Base-by-base conservation (phyloP, 2,329 filamentous ascomycete genomes). In the Trichophyton benhamiae region DNA sequence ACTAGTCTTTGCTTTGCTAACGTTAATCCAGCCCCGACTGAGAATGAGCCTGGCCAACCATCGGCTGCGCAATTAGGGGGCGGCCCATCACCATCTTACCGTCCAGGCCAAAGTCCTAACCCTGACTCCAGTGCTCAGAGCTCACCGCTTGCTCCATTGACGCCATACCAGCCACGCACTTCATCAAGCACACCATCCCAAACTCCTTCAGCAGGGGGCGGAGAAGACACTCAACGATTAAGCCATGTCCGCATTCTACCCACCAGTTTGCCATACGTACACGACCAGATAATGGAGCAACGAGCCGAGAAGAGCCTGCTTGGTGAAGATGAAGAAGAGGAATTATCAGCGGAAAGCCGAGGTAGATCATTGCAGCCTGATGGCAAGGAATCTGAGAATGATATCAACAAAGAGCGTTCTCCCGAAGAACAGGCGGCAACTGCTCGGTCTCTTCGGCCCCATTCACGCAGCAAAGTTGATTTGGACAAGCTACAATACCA, bases 211-310 rank as follows among this genome's bases (percentile, higher is more conserved):
- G 15, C 66, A 7, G 62, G 67, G 20, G 69, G 68, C 59, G 64
- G 67, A 46, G 69, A 71, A 15, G 67, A 67, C 17, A 68, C 68
- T 25, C 63, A 59, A 2, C 83, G 88, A 63, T 79, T 88, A 58
- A 95, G 87, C 74, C 96, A 95, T 66, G 89, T 99, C 59, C 89
- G 89, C 64, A 89, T 99, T 57, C 78, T 99, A 9, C 91, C 94
- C 2, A 95, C 89, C 66, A 96, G 91, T 74, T 77, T 99, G 49
- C 90, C 94, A 5, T 85, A 88, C 36, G 95, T 95, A 63, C 94
- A 99, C 74, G 87, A 87, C 65, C 91, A 94, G 60, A 94, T 88
- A 67, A 92, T 97, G 82, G 87, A 91, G 71, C 74, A 78, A 63
- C 72, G 76, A 6, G 70, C 74, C 8, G 68, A 63, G 67, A 66